A percentile compares a stretch with the other conserved stretches of the same genome.
Conservation (phyloP, 768 basidiomycete species). For the Mycena latifolia region DNA sequence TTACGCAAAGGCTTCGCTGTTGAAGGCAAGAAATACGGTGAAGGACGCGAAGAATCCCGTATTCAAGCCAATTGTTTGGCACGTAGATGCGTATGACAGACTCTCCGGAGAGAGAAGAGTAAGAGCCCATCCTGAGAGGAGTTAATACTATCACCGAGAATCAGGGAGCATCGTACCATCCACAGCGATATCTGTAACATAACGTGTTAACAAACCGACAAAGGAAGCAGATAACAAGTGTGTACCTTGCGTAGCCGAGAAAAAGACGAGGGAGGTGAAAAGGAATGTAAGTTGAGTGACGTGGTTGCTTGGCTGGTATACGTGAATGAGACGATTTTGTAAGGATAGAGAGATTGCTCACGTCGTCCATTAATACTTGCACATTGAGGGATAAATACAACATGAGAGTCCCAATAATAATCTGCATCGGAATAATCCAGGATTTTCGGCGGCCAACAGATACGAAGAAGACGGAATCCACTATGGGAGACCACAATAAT, state of each 20-base stretch:
- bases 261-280: constrained; percentile 91
- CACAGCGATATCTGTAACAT: constrained; percentile 90
- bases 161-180: constrained; percentile 73
- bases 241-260: constrained; percentile 97
- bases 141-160: constrained; percentile 21
- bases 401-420: constrained; percentile 89
- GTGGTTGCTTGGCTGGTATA: constrained; percentile 81
- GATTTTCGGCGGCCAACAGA: constrained; percentile 95
- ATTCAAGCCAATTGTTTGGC: constrained; percentile 97
- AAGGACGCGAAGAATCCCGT: constrained; percentile 96
- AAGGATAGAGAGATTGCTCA: constrained; percentile 47
- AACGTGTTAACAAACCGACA: constrained; percentile 30
- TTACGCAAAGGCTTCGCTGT: constrained; percentile 92
- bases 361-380: constrained; percentile 82
- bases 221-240: constrained; percentile 35
- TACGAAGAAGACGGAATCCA: constrained; percentile 89
- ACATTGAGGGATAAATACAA: constrained; percentile 81
- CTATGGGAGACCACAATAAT: constrained; percentile 96
- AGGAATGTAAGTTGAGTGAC: constrained; percentile 82
- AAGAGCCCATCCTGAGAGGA: constrained; percentile 76
- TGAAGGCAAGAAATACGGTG: constrained; percentile 97
- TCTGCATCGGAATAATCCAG: constrained; percentile 99
- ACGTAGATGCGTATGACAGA: constrained; percentile 96
- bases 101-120: constrained; percentile 93
- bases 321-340: constrained; percentile 27